Percentiles rank a stretch among this genome's conserved stretches.
Conservation (phyloP, 1,284 basidiomycete genomes). For the Cutaneotrichosporon arboriforme region DNA sequence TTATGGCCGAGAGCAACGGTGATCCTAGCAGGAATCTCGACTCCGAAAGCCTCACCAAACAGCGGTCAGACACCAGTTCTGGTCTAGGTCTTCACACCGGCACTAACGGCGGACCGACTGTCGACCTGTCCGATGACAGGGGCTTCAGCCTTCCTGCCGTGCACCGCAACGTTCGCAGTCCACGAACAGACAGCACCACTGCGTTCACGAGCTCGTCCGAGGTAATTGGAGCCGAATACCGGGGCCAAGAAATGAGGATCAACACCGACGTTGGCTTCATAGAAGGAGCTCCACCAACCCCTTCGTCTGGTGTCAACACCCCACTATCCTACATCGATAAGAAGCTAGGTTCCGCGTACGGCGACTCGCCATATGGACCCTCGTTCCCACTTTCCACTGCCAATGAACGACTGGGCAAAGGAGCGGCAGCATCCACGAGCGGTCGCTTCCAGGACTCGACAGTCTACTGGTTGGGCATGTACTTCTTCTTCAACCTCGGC, state of each 20-base stretch:
- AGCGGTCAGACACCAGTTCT: too few species aligned
- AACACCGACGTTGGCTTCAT: conserved; percentile 1
- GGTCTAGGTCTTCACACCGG: too few species aligned
- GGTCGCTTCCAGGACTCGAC: conserved; percentile 29
- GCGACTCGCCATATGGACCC: conserved; percentile 5
- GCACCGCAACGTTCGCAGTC: neutral
- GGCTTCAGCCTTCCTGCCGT: neutral
- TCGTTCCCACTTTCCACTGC: neutral
- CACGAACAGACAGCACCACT: neutral
- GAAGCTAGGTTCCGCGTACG: conserved; percentile 6
- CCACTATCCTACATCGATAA: neutral
- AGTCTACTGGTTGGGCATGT: conserved; percentile 65
- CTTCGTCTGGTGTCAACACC: neutral
- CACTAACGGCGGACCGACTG: neutral
- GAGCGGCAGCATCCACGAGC: neutral
- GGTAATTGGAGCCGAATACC: neutral
- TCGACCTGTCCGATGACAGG: conserved; percentile 5
- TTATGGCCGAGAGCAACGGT: neutral
- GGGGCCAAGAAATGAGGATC: neutral
- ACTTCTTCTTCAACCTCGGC: conserved; percentile 81
- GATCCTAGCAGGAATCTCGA: neutral
- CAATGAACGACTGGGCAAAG: neutral
- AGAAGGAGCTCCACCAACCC: neutral
- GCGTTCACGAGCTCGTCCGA: neutral
- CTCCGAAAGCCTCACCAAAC: too few species aligned